Conservation (phyloP, 352 stramenopile genomes). For the Globisporangium polare region DNA sequence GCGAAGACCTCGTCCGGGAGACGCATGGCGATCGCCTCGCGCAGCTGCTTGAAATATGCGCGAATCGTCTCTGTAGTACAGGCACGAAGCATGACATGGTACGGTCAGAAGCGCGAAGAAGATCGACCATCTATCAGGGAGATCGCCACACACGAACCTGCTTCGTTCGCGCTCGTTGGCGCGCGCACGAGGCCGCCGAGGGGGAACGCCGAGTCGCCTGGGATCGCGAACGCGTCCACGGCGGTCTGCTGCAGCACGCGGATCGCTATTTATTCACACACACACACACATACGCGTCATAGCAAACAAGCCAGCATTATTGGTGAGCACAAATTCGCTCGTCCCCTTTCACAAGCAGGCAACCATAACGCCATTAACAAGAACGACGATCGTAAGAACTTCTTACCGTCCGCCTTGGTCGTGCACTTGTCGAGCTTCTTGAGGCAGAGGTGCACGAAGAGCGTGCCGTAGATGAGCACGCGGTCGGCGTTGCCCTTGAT, state of each 20-base stretch:
- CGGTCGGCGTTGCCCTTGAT: conserved; percentile 90
- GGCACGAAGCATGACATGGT: background rate
- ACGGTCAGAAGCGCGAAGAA: background rate
- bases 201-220: conserved; percentile 80
- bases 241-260: conserved; percentile 79
- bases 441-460: conserved; percentile 90
- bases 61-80: conserved; percentile 66
- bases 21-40: conserved; percentile 76
- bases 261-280: conserved; percentile 29
- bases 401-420: conserved; percentile 65
- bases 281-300: background rate
- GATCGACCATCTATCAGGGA: background rate
- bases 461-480: conserved; percentile 93
- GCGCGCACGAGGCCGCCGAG: conserved; percentile 79
- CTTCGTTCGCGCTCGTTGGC: conserved; percentile 68
- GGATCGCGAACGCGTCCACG: conserved; percentile 83
- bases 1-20: conserved; percentile 82
- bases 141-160: conserved; percentile 29
- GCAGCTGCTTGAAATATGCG: conserved; percentile 90
- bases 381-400: no score
- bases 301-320: no score
- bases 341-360: background rate
- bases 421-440: conserved; percentile 87
- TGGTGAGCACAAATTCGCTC: background rate
- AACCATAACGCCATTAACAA: background rate